phyloP scores from a whole-genome alignment of 768 basidiomycete species.

The Cubamyces sp. region DNA sequence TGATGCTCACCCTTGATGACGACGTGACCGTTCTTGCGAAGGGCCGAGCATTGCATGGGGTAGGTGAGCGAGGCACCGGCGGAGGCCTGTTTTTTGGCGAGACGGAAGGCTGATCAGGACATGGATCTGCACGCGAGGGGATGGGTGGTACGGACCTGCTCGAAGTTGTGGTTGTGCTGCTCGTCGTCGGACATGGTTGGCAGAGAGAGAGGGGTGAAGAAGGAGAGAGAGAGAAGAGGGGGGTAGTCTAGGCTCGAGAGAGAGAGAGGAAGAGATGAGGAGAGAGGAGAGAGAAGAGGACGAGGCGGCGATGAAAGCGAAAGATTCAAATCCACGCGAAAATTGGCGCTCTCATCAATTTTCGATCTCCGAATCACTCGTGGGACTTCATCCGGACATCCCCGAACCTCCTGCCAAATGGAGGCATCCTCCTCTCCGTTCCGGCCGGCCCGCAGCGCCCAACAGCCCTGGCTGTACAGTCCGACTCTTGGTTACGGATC shows the following conservation, averaged over 20 bases:
- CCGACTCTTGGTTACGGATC: neutral
- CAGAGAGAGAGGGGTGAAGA: constrained; percentile 32
- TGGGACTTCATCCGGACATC: constrained; percentile 32
- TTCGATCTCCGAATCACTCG: constrained; percentile 47
- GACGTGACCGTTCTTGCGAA: constrained; percentile 91
- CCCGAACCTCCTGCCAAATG: constrained; percentile 17
- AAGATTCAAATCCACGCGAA: constrained; percentile 18
- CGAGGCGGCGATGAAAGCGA: constrained; percentile 11
- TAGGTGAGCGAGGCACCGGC: constrained; percentile 79
- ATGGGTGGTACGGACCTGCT: constrained; percentile 56
- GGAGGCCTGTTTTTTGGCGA: constrained; percentile 48
- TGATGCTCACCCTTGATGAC: constrained; percentile 79
- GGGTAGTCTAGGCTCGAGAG: constrained; percentile 27
- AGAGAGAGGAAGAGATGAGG: constrained; percentile 11
- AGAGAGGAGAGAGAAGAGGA: constrained; percentile 17
- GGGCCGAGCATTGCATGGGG: constrained; percentile 96
- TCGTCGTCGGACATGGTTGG: constrained; percentile 88
- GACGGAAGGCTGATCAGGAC: constrained; percentile 13
- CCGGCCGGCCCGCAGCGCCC: neutral
- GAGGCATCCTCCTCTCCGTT: constrained; percentile 8
- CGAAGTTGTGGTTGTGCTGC: constrained; percentile 83
- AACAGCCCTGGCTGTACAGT: neutral
- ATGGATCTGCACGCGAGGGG: constrained; percentile 11
- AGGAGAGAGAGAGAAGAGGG: constrained; percentile 35
- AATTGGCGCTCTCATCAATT: constrained; percentile 29